Conservation (phyloP, 176 grass and related monocot species). For the Phoenix dactylifera region DNA sequence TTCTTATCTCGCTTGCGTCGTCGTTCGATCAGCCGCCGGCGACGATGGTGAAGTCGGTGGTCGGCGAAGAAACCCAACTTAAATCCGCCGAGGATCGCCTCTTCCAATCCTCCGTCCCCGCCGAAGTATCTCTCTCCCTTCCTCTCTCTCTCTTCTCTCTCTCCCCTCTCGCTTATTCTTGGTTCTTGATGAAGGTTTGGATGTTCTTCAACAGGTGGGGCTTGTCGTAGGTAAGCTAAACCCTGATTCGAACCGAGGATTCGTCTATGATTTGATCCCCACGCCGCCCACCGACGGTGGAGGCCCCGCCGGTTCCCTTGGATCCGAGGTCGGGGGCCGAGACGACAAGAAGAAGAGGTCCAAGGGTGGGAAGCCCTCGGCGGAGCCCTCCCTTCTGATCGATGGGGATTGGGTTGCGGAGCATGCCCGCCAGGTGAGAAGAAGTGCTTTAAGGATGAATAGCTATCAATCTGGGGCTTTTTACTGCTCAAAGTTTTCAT, state of each 20-base stretch:
- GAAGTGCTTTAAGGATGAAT: neutral
- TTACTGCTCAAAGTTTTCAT: too few species aligned
- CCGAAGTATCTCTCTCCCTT: neutral
- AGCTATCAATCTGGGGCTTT: too few species aligned
- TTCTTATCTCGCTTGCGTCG: too few species aligned
- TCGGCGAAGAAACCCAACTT: conserved; percentile 61
- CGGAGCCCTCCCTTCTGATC: conserved; percentile 40
- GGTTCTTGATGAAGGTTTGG: neutral
- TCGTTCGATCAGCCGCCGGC: neutral
- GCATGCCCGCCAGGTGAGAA: conserved; percentile 67
- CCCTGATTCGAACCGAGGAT: conserved; percentile 51
- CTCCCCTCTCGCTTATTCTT: neutral
- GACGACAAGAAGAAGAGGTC: conserved; percentile 32
- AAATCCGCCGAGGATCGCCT: conserved; percentile 55
- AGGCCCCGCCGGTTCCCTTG: conserved; percentile 59
- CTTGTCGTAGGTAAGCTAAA: conserved; percentile 77
- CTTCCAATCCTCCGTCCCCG: conserved; percentile 17
- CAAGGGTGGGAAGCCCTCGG: conserved; percentile 29
- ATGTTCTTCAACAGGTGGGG: conserved; percentile 37
- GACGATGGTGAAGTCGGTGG: conserved; percentile 66
- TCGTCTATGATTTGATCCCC: conserved; percentile 74
- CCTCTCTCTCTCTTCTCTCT: neutral
- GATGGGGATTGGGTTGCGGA: conserved; percentile 88
- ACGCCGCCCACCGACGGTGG: conserved; percentile 70
- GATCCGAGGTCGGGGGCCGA: conserved; percentile 20